Conservation (phyloP, 805 yeast species). For the Yarrowia sp. region DNA sequence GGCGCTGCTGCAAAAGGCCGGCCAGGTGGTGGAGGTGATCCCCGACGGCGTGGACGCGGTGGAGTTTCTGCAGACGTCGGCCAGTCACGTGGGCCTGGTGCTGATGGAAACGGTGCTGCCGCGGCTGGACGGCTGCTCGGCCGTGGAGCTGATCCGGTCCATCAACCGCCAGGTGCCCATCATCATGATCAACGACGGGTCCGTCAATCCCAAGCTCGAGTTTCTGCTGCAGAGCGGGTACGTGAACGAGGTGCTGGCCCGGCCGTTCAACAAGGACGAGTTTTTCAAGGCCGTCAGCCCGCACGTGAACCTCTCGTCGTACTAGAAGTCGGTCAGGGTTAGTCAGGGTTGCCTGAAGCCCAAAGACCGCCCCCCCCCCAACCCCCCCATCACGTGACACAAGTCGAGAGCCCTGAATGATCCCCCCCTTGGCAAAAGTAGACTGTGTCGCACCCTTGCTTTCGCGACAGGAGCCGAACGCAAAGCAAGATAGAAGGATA, state of each 20-base stretch:
- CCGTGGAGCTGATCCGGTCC: constrained; percentile 84
- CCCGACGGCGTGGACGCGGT: constrained; percentile 93
- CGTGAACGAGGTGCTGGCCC: constrained; percentile 89
- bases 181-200: constrained; percentile 56
- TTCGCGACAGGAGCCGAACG: background rate
- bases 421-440: constrained; percentile 13
- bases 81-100: constrained; percentile 60
- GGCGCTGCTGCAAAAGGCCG: constrained; percentile 82
- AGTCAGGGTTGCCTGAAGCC: too few relatives aligned
- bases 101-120: constrained; percentile 67
- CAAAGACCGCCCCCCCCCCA: too few relatives aligned
- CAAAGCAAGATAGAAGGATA: constrained; percentile 23
- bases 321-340: too few relatives aligned
- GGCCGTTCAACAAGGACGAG: constrained; percentile 91
- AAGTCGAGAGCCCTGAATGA: background rate
- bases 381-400: too few relatives aligned
- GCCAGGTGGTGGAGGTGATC: constrained; percentile 91
- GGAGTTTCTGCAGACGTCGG: constrained; percentile 67
- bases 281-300: constrained; percentile 67
- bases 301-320: constrained; percentile 20
- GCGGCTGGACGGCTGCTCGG: constrained; percentile 71
- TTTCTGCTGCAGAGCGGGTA: constrained; percentile 48
- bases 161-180: constrained; percentile 81
- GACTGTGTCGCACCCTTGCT: too few relatives aligned
- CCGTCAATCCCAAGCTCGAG: constrained; percentile 49